Evolutionary conservation across 2,329 filamentous ascomycete genomes (phyloP), one percentile per base, ranked within the genome.

Genomic region (Colletotrichum tabaci): DNA sequence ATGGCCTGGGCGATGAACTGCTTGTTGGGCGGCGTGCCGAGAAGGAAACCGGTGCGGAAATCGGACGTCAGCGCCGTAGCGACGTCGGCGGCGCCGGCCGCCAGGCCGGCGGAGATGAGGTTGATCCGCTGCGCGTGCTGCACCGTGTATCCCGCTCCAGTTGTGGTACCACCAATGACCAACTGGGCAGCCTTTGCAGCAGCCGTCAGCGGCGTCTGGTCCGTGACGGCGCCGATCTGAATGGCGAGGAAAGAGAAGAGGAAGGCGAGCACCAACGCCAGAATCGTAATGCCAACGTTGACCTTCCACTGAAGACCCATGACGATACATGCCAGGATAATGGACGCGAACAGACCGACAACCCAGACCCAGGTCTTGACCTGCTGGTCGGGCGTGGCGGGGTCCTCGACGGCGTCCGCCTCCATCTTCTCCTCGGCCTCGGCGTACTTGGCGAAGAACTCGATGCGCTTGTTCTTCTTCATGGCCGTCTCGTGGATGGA

Each of bases 131-230:
- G 89, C 1, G 88, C 87, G 49, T 87, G 81, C 3, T 79, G 71
- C 55, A 86, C 75, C 2, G 78, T 75, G 80, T 85, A 88, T 71
- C 84, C 81, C 61, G 87, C 82, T 70, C 85, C 83, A 49, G 86
- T 85, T 6, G 88, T 90, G 12, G 87, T 88, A 63, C 85, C 88
- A 69, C 89, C 89, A 63, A 91, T 87, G 68, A 91, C 83, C 69
- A 91, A 85, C 80, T 91, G 91, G 2, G 90, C 91, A 5, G 91
- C 91, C 81, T 93, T 93, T 74, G 90, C 87, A 0, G 89, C 89
- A 4, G 91, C 90, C 3, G 91, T 92, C 2, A 93, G 83, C 0
- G 91, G 91, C 0, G 90, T 90, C 75, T 87, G 87, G 75, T 91
- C 89, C 18, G 86, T 89, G n/a, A 87, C 86, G 69, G 86, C 89